Evolutionary conservation across 495 filamentous ascomycete genomes (phyloP).

Genomic region (Penicillium samsonianum): DNA sequence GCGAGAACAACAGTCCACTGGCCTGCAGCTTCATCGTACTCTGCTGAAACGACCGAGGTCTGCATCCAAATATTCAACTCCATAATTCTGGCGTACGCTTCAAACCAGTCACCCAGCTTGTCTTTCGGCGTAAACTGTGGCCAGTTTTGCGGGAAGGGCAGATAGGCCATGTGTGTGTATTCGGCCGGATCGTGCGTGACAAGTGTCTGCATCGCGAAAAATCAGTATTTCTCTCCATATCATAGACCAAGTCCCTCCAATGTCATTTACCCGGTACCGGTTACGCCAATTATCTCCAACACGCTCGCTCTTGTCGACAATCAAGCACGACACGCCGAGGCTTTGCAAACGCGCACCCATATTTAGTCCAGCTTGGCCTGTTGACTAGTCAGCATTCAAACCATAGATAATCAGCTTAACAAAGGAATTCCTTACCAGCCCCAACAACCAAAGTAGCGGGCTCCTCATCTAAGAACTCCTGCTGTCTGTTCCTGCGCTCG

Average conservation of each 20-base stretch:
- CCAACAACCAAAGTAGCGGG: constrained; percentile 70
- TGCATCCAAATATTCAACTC: constrained; percentile 75
- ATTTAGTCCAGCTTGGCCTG: constrained; percentile 57
- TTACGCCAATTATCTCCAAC: constrained; percentile 81
- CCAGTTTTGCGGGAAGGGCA: constrained; percentile 70
- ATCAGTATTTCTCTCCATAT: background rate
- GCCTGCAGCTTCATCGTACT: constrained; percentile 53
- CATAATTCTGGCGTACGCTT: constrained; percentile 67
- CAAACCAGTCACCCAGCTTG: constrained; percentile 77
- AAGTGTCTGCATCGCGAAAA: constrained; percentile 18
- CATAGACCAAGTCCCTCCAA: background rate
- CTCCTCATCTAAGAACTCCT: constrained; percentile 57
- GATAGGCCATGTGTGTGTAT: constrained; percentile 74
- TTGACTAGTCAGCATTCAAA: constrained; percentile 14
- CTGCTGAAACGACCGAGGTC: constrained; percentile 51
- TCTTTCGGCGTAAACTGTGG: constrained; percentile 73
- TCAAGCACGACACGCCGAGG: constrained; percentile 61
- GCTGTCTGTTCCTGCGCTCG: constrained; percentile 57
- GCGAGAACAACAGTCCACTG: constrained; percentile 62
- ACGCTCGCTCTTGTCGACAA: constrained; percentile 65
- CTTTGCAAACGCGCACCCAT: constrained; percentile 68
- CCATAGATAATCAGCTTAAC: background rate
- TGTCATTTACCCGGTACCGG: constrained; percentile 47
- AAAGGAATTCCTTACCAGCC: constrained; percentile 38
- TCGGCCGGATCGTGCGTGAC: constrained; percentile 64